phyloP scores from a whole-genome alignment of 1,139 yeast species.

The Blastobotrys aristatus region DNA sequence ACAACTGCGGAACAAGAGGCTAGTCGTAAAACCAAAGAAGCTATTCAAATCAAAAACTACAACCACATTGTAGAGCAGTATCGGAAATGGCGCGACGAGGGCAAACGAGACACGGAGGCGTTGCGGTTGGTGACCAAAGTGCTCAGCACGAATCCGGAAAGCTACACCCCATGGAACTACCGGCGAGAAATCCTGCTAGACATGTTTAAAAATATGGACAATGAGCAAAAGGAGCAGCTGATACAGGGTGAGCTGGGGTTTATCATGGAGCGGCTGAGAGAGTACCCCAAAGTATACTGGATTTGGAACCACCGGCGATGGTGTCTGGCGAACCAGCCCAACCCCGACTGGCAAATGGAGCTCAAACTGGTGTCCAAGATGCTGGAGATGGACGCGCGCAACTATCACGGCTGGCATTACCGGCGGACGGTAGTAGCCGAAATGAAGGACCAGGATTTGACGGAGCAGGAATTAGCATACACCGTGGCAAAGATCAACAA shows the following conservation, averaged over 20 bases:
- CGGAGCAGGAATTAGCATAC: conserved; percentile 57
- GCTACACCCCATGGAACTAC: conserved; percentile 86
- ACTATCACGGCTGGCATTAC: conserved; percentile 96
- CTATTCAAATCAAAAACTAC: conserved; percentile 54
- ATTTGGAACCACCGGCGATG: conserved; percentile 92
- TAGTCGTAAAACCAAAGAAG: conserved; percentile 43
- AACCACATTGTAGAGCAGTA: conserved; percentile 39
- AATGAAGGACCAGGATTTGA: conserved; percentile 18
- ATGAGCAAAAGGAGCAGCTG: conserved; percentile 32
- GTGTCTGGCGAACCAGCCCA: conserved; percentile 58
- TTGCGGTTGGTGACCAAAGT: conserved; percentile 53
- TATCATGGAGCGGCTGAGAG: conserved; percentile 52
- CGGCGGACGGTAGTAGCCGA: conserved; percentile 66
- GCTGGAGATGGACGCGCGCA: conserved; percentile 68
- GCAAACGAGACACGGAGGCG: conserved; percentile 38
- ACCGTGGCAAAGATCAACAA: conserved; percentile 73
- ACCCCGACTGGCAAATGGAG: conserved; percentile 63
- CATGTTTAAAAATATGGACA: conserved; percentile 28
- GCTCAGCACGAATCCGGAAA: conserved; percentile 71
- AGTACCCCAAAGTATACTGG: conserved; percentile 90
- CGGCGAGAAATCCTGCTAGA: conserved; percentile 62
- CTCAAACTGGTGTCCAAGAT: conserved; percentile 62
- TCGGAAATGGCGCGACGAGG: conserved; percentile 15
- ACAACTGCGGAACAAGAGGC: conserved; percentile 52
- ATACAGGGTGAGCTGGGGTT: conserved; percentile 60